Percentiles rank a stretch among this genome's conserved stretches.
phyloP scores from a whole-genome alignment of 2,329 filamentous ascomycete species.

The Claviceps sp. region DNA sequence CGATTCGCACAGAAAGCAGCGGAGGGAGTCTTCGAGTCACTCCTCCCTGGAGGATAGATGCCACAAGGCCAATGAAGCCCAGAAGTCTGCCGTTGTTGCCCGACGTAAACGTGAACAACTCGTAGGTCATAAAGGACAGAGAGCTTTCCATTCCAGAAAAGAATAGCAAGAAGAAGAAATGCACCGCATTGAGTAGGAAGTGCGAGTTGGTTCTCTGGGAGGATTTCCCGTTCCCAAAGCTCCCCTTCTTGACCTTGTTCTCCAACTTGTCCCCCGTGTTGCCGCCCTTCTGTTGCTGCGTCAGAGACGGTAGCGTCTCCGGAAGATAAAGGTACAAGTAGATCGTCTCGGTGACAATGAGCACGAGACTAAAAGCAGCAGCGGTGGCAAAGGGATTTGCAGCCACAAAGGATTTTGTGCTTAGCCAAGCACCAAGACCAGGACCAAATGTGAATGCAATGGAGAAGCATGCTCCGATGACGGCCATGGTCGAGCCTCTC shows the following conservation, averaged over 20 bases:
- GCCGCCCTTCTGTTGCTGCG: slow-evolving; percentile 19
- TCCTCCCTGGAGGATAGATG: slow-evolving; percentile 86
- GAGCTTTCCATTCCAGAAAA: slow-evolving; percentile 99
- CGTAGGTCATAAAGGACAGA: slow-evolving; percentile 92
- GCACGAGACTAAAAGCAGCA: slow-evolving; percentile 69
- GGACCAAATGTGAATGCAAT: slow-evolving; percentile 96
- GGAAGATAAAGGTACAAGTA: slow-evolving; percentile 79
- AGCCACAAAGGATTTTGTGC: slow-evolving; percentile 61
- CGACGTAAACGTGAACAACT: slow-evolving; percentile 73
- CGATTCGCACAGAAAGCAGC: slow-evolving; percentile 63
- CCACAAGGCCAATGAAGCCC: slow-evolving; percentile 81
- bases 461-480: slow-evolving; percentile 93
- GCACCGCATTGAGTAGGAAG: slow-evolving; percentile 65
- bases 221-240: slow-evolving; percentile 8
- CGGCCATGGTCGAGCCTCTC: slow-evolving; percentile 83
- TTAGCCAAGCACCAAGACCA: slow-evolving; percentile 76
- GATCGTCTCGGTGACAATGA: slow-evolving; percentile 76
- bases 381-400: slow-evolving; percentile 91
- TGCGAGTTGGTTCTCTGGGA: slow-evolving; percentile 66
- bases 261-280: slow-evolving; percentile 15
- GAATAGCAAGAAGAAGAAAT: slow-evolving; percentile 86
- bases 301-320: slow-evolving; percentile 63
- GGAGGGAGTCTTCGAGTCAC: slow-evolving; percentile 77
- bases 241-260: background rate
- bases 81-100: slow-evolving; percentile 73